Evolutionary conservation across 768 basidiomycete genomes (phyloP), one percentile per base, ranked within the genome.

Genomic region (Hysterangium stoloniferum): DNA sequence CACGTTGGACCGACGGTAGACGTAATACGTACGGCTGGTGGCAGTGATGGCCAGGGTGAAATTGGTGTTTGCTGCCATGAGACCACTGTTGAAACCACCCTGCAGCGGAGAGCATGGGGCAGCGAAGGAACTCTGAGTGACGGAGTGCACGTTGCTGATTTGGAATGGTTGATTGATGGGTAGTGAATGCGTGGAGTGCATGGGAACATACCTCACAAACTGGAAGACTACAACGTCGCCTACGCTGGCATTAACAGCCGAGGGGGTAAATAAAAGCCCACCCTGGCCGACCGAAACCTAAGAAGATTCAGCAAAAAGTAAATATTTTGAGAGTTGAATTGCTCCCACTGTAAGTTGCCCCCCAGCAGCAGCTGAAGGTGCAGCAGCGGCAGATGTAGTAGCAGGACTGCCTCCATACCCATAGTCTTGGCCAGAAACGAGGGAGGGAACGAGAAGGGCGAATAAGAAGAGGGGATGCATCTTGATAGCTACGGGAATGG

Each of bases 71-170:
- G 44, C 17, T 25, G 72, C 67, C 76, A 62, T 45, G 57, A 63
- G 38, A 78, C 65, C 79, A 19, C 78, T 78, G 64, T 77, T 74
- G 47, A 78, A 78, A 12, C 78, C 78, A 22, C 68, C 68, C 0
- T 55, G 27, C 36, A 68, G 9, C 6, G 71, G 72, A 49, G 67
- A 58, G 56, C 77, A 80, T 1, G 77, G 77, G 40, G 61, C 57
- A 11, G 56, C 49, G 54, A 78, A 75, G 0, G 68, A 59, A 11
- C 75, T 75, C 59, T 80, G 78, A 4, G 77, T 76, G 22, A 80
- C 68, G 27, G 68, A 67, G 63, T 80, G 77, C 60, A 76, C 76
- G 52, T 75, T 74, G 1, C 75, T 72, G 22, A 68, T 73, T 35
- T 5, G n/a, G 31, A 24, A 13, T 22, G 15, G 17, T 12, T 31